Base-by-base conservation (phyloP, 306 rosid species). In the Rosa persica region DNA sequence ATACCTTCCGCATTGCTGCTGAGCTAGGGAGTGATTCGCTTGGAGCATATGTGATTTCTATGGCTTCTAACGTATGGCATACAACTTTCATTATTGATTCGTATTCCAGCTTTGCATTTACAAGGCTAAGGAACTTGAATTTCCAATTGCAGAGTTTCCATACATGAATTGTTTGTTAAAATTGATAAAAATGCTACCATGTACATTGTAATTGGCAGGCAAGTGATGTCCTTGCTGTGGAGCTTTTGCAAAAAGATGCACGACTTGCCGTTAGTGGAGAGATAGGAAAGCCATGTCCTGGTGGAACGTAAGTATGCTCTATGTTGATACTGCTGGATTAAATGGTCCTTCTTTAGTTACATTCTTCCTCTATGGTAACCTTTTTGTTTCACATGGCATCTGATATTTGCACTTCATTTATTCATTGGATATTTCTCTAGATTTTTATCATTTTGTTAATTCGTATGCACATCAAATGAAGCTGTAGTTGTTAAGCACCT, bases 11-110 rank as follows among this genome's bases (percentile, higher is more conserved):
- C 44, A 77, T 90, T 52, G 94, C 97, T 51, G 97, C 98, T 76
- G 97, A 90, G 86, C 91, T 94, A 39, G 98, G 91, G 78, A 88
- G 90, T 75, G 97, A 92, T 74, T 89, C 92, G 19, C 96, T 92
- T 69, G 97, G 97, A 81, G 98, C 97, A 46, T 94, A 94, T 80
- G 97, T 94, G 88, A 94, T 94, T 76, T 94, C 98, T 47, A 94
- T 94, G 98, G 98, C 98, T 47, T 89, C 98, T 62, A 87, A 86
- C 74, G 97, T 94, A 89, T 70, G 90, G 65, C 55, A 70, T 48
- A 47, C 39, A 10, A 25, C 38, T 36, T 12, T 4, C 36, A 42
- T 68, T 20, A 30, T 27, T 27, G 54, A 82, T 36, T 76, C 47
- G 55, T 49, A 51, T 30, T 52, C 58, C 48, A 19, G 66, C 71